These are phyloP conservation scores for Colletotrichum eleusines DNA, from an alignment of 2,329 filamentous ascomycete species.

Conservation along the genomic window DNA sequence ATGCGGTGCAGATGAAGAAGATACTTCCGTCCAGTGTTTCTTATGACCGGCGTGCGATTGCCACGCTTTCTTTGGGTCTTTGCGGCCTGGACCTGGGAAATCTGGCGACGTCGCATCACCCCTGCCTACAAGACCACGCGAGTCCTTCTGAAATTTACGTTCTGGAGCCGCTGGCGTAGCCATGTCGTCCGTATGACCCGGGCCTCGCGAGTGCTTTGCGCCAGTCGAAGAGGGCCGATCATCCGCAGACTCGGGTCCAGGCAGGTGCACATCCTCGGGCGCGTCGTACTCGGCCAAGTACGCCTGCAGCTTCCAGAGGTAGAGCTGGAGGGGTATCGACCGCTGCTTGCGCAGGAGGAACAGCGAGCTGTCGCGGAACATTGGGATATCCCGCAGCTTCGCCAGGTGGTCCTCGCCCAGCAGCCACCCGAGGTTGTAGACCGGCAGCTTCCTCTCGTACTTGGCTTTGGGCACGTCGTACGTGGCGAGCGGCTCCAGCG, in stretches of 20 bases:
- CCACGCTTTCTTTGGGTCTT: not conserved
- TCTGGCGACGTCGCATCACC: not conserved
- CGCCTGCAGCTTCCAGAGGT: conserved; percentile 70
- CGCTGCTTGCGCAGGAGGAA: conserved; percentile 56
- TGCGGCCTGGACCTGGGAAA: not conserved
- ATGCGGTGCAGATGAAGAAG: no score
- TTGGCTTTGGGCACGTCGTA: conserved; percentile 54
- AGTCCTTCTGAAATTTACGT: not conserved
- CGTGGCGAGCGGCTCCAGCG: conserved; percentile 22
- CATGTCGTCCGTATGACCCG: not conserved
- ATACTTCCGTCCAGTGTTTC: not conserved
- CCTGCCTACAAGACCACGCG: not conserved
- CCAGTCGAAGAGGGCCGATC: no score
- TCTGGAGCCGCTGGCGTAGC: no score
- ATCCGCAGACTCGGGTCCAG: not conserved
- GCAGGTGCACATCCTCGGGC: not conserved
- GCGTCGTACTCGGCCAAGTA: conserved; percentile 53
- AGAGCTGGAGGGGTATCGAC: conserved; percentile 59
- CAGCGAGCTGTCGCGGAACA: conserved; percentile 47
- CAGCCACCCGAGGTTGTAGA: conserved; percentile 65
- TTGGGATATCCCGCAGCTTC: conserved; percentile 48
- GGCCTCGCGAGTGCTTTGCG: not conserved
- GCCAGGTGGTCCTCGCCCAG: conserved; percentile 61
- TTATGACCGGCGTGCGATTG: not conserved
- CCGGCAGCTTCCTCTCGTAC: conserved; percentile 56